Evolutionary conservation across 1,139 yeast genomes (phyloP), one percentile per base, ranked within the genome.

Genomic region (Blastobotrys elegans): DNA sequence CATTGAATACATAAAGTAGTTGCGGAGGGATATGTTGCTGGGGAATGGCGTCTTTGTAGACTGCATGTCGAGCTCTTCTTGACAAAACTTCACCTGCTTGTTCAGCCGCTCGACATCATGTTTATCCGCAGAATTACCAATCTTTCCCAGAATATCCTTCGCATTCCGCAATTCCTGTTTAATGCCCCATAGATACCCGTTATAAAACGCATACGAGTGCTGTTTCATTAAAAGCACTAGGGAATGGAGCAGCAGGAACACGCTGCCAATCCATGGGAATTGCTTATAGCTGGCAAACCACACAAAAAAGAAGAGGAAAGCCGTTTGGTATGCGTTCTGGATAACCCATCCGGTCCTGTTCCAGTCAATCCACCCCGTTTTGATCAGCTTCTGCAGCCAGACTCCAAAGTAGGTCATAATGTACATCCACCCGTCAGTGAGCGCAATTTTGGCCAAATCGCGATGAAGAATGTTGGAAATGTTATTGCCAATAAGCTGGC

Each of bases 191-290:
- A 89, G 69, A 62, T 89, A 87, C 0, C 97, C 97, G 62, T 89
- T 89, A 68, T 82, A 90, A 59, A 83, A 87, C 1, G 86, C 87
- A 62, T 82, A 90, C 1, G 96, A 87, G 64, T 90, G 97, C 80
- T 83, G 84, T 63, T 90, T 90, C 97, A 90, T 90, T 54, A 90
- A 65, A 55, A 89, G 70, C 3, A 90, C 97, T 47, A 87, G 71
- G n/a, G 87, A 79, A 64, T 90, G 97, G 49, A 90, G 71, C 50
- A 86, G 74, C 52, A 90, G 68, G 59, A 85, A 90, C 36, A 89
- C 90, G 59, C 82, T 80, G 3, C 88, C 96, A 46, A 89, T 83
- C 97, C 97, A 90, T 2, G 90, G 87, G 58, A 74, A 84, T 31
- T 72, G 66, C 49, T 66, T 62, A 39, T 68, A 66, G 39, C 80